Percentiles rank a stretch among this genome's conserved stretches.
Conservation (phyloP, 352 stramenopile genomes). For the Aphanomyces stellatus region DNA sequence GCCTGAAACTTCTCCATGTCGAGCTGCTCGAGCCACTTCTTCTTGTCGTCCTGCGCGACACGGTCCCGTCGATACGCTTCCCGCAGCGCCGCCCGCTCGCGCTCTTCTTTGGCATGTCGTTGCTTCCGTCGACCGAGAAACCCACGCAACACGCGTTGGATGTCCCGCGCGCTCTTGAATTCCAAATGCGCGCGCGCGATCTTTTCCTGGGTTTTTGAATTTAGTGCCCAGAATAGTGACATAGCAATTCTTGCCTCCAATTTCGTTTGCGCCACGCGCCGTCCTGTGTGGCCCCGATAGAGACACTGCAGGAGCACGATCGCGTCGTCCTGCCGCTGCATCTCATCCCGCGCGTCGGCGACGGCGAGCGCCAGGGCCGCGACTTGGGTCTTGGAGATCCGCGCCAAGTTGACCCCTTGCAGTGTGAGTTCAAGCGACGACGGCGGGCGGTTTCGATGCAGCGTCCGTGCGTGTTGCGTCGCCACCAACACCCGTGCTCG, state of each 20-base stretch:
- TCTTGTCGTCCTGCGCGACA: not conserved
- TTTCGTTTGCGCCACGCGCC: not conserved
- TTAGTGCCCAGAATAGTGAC: too few species aligned
- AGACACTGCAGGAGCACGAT: too few species aligned
- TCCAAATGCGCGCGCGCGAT: not conserved
- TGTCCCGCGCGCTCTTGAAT: not conserved
- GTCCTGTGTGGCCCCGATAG: not conserved
- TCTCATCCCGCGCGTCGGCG: too few species aligned
- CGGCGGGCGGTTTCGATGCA: not conserved
- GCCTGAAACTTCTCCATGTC: conserved; percentile 18
- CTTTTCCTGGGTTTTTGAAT: conserved; percentile 8
- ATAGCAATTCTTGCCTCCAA: not conserved
- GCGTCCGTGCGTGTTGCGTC: not conserved
- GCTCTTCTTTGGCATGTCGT: not conserved
- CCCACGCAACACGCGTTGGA: conserved; percentile 6
- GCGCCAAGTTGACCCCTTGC: not conserved
- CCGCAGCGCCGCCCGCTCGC: not conserved
- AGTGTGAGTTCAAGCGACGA: not conserved
- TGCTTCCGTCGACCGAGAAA: not conserved
- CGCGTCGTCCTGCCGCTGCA: too few species aligned
- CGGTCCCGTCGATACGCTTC: not conserved
- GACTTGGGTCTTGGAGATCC: not conserved
- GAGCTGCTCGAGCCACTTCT: conserved; percentile 13
- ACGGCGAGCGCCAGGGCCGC: too few species aligned
- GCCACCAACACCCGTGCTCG: not conserved